Evolutionary conservation across 2,329 filamentous ascomycete genomes (phyloP).

Genomic region (Colletotrichum sp.): DNA sequence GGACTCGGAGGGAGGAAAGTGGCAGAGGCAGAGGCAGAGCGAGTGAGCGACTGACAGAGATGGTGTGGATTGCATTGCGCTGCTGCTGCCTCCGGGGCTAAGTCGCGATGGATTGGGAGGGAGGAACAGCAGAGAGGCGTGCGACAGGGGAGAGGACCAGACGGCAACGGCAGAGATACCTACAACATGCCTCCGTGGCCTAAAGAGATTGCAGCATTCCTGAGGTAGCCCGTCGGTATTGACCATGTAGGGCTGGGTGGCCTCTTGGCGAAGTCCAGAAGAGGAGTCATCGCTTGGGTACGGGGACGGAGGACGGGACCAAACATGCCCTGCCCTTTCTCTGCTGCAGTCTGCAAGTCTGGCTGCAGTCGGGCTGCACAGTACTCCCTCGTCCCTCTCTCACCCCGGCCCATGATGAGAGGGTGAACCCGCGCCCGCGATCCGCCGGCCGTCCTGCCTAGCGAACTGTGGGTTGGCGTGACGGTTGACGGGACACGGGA

Average conservation of each 20-base stretch:
- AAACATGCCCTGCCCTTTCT: neutral
- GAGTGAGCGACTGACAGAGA: neutral
- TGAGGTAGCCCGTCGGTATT: slow-evolving; percentile 13
- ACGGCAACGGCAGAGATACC: slow-evolving; percentile 10
- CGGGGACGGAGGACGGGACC: neutral
- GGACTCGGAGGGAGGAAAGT: neutral
- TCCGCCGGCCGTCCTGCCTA: neutral
- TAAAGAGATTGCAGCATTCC: slow-evolving; percentile 18
- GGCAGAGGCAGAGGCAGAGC: neutral
- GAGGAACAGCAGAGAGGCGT: neutral
- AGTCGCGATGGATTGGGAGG: slow-evolving; percentile 12
- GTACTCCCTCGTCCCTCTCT: neutral
- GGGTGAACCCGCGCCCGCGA: neutral
- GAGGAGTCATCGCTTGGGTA: slow-evolving; percentile 7
- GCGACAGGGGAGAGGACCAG: neutral
- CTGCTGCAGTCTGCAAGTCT: neutral
- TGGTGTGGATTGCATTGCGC: slow-evolving; percentile 17
- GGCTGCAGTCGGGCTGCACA: neutral
- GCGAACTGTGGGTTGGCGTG: neutral
- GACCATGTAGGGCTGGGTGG: slow-evolving; percentile 15
- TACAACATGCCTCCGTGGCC: neutral
- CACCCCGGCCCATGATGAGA: neutral
- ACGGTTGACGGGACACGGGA: neutral
- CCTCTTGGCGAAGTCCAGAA: neutral
- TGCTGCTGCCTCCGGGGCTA: slow-evolving; percentile 18